Percentiles rank a stretch among this genome's conserved stretches.
Conservation (phyloP, 148 eudicot species). For the Arbutus unedo region DNA sequence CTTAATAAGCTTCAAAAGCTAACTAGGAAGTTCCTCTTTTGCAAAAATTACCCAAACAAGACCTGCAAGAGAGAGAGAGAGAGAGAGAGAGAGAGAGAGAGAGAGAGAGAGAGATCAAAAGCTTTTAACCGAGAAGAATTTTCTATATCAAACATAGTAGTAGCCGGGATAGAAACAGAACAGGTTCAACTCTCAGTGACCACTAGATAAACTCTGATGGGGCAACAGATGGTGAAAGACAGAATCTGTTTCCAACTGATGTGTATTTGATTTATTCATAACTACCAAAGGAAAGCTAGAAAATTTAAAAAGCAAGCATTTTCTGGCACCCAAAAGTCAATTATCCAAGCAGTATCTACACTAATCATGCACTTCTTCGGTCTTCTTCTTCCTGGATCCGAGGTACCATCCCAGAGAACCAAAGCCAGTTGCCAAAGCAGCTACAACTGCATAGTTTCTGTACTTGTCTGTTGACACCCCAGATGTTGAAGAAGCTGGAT, state of each 20-base stretch:
- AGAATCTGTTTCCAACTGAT: not conserved
- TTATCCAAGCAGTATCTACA: not conserved
- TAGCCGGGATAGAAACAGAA: not conserved
- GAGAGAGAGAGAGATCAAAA: not conserved
- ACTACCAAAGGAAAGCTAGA: not conserved
- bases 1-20: too few species aligned
- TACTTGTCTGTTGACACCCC: slow-evolving; percentile 66
- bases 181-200: not conserved
- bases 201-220: not conserved
- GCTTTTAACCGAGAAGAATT: not conserved
- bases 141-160: not conserved
- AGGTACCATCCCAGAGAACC: slow-evolving; percentile 76
- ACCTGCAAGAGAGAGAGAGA: too few species aligned
- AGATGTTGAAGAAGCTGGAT: slow-evolving; percentile 38
- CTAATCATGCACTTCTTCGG: slow-evolving; percentile 79
- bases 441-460: slow-evolving; percentile 76
- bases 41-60: too few species aligned
- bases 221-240: not conserved
- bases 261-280: not conserved
- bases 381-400: slow-evolving; percentile 47
- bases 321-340: not conserved
- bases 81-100: not conserved
- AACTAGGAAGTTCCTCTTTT: too few species aligned
- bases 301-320: slow-evolving; percentile 2
- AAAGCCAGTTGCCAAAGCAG: slow-evolving; percentile 51